These are phyloP conservation scores for Coniochaeta ligniaria DNA, from an alignment of 2,329 filamentous ascomycete species.

Conservation along the genomic window DNA sequence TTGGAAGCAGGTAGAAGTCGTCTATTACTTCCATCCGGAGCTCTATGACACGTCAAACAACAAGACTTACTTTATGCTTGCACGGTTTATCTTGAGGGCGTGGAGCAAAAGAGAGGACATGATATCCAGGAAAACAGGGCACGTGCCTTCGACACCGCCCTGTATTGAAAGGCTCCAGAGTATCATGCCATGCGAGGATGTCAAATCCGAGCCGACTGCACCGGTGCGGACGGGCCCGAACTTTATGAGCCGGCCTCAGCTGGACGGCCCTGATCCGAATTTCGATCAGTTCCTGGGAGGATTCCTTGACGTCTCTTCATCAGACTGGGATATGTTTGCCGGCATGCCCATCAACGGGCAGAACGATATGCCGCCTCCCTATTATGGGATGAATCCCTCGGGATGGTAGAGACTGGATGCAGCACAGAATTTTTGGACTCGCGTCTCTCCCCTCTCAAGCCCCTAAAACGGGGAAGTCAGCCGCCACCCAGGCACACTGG, in stretches of 20 bases:
- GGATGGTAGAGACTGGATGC: background rate
- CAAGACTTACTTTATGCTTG: slow-evolving; percentile 31
- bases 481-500: background rate
- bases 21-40: slow-evolving; percentile 42
- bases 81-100: slow-evolving; percentile 40
- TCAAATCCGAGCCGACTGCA: slow-evolving; percentile 19
- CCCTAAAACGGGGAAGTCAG: background rate
- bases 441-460: background rate
- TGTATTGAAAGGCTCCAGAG: slow-evolving; percentile 39
- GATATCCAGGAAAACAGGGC: slow-evolving; percentile 23
- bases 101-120: slow-evolving; percentile 44
- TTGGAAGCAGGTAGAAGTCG: slow-evolving; percentile 39
- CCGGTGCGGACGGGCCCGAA: slow-evolving; percentile 2
- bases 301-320: slow-evolving; percentile 32
- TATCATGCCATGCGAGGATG: slow-evolving; percentile 30
- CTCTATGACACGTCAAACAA: slow-evolving; percentile 40
- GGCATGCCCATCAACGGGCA: slow-evolving; percentile 9
- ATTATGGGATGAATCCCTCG: slow-evolving; percentile 12
- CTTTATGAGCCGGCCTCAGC: background rate
- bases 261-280: slow-evolving; percentile 12
- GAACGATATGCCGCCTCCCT: slow-evolving; percentile 8
- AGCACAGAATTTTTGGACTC: background rate
- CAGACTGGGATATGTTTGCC: slow-evolving; percentile 41
- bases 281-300: slow-evolving; percentile 37
- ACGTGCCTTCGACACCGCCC: slow-evolving; percentile 30